Conservation (phyloP, 805 yeast genomes). For the Spathaspora hagerdaliae region DNA sequence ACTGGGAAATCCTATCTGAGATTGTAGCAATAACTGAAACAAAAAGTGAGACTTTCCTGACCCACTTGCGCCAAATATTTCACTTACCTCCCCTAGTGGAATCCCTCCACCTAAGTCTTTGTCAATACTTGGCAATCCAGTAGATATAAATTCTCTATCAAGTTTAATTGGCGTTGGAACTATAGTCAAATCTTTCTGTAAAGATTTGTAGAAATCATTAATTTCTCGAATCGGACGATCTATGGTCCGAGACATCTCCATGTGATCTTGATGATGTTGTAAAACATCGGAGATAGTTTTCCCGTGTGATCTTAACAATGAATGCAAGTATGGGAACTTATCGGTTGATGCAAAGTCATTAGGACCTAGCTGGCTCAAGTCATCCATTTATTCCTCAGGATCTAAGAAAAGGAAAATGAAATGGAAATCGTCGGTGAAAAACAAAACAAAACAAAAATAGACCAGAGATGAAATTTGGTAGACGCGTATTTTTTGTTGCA, state of each 20-base stretch:
- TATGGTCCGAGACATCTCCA: conserved; percentile 16
- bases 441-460: no score
- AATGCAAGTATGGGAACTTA: conserved; percentile 13
- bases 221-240: conserved; percentile 26
- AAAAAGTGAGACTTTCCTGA: conserved; percentile 83
- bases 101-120: conserved; percentile 27
- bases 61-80: conserved; percentile 79
- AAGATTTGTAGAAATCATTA: conserved; percentile 13
- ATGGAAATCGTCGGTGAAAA: no score
- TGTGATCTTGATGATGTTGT: conserved; percentile 10
- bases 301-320: conserved; percentile 19
- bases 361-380: conserved; percentile 17
- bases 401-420: not conserved
- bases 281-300: conserved; percentile 23
- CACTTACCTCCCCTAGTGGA: conserved; percentile 44
- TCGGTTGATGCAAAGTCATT: conserved; percentile 6
- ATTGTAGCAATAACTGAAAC: conserved; percentile 58
- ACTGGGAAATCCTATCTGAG: conserved; percentile 32
- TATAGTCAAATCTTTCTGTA: not conserved
- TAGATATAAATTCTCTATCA: conserved; percentile 8
- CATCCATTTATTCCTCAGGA: conserved; percentile 15
- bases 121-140: conserved; percentile 26
- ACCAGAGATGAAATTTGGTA: no score
- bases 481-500: no score
- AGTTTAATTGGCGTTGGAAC: not conserved